Evolutionary conservation across 2,329 filamentous ascomycete species (phyloP).

Genomic region (Calycina marina): DNA sequence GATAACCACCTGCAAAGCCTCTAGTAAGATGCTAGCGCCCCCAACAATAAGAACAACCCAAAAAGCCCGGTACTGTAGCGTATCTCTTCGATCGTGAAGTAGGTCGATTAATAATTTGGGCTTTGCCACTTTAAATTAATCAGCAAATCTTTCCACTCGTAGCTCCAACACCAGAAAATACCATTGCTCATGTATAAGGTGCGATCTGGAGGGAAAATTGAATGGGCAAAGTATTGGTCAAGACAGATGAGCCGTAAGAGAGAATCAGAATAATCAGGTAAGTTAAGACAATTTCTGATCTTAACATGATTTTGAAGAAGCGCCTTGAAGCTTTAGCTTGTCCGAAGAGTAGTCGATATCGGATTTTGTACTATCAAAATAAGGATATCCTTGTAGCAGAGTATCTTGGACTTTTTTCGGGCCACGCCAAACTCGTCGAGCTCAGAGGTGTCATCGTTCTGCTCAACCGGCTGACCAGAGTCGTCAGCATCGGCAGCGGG

Average conservation of each 20-base stretch:
- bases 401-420: too few relatives aligned
- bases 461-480: slow-evolving; percentile 3
- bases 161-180: slow-evolving; percentile 3
- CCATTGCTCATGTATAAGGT: slow-evolving; percentile 1
- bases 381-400: too few relatives aligned
- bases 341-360: slow-evolving; percentile 16
- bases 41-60: slow-evolving; percentile 5
- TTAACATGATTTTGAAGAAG: slow-evolving; percentile 10
- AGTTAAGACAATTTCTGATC: slow-evolving; percentile 1
- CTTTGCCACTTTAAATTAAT: slow-evolving; percentile 2
- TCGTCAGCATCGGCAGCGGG: slow-evolving; percentile 5
- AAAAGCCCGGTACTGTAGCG: slow-evolving; percentile 3
- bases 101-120: slow-evolving; percentile 3
- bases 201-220: slow-evolving; percentile 3
- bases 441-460: too few relatives aligned
- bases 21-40: slow-evolving; percentile 1
- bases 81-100: slow-evolving; percentile 3
- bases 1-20: slow-evolving; percentile 3
- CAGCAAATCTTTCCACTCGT: slow-evolving; percentile 2
- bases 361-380: too few relatives aligned
- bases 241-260: slow-evolving; percentile 1
- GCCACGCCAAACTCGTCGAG: too few relatives aligned
- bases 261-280: slow-evolving; percentile 2
- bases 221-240: slow-evolving; percentile 2
- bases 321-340: slow-evolving; percentile 10